These are phyloP conservation scores for Phytophthora megakarya DNA, from an alignment of 352 stramenopile species.

Conservation along the genomic window DNA sequence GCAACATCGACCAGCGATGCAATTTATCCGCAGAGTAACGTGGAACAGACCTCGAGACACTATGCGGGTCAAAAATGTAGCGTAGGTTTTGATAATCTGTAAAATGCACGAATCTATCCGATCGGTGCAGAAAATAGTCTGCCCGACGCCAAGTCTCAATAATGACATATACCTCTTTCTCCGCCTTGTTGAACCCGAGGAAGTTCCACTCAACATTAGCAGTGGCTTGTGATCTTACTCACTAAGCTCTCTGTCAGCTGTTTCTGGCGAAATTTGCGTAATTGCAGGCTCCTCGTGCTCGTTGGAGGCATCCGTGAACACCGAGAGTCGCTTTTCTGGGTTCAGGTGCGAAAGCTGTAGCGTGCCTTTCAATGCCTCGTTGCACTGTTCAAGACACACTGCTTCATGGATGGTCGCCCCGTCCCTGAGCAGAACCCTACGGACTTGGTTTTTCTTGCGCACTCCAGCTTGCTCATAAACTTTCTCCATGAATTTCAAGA, in stretches of 20 bases:
- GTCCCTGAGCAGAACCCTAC: background rate
- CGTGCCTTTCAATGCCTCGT: background rate
- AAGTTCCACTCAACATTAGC: no score
- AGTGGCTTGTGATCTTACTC: no score
- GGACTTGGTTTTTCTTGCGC: constrained; percentile 3
- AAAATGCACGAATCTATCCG: background rate
- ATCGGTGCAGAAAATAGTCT: constrained; percentile 4
- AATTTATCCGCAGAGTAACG: constrained; percentile 13
- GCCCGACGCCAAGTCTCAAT: no score
- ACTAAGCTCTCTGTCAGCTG: background rate
- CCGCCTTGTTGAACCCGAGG: no score
- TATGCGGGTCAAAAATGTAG: constrained; percentile 3
- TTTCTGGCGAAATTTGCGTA: constrained; percentile 10
- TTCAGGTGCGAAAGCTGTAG: constrained; percentile 12
- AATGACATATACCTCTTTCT: no score
- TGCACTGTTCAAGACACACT: background rate
- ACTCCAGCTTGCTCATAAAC: constrained; percentile 2
- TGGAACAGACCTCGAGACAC: background rate
- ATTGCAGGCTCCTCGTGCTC: constrained; percentile 9
- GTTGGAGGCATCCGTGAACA: constrained; percentile 15
- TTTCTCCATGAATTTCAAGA: constrained; percentile 10
- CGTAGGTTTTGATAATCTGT: constrained; percentile 3
- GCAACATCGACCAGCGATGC: constrained; percentile 1
- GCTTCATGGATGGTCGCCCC: background rate
- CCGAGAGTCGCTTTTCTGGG: background rate